These are phyloP conservation scores for Berberis thunbergii DNA, from an alignment of 164 flowering plant genomes.

Conservation along the genomic window DNA sequence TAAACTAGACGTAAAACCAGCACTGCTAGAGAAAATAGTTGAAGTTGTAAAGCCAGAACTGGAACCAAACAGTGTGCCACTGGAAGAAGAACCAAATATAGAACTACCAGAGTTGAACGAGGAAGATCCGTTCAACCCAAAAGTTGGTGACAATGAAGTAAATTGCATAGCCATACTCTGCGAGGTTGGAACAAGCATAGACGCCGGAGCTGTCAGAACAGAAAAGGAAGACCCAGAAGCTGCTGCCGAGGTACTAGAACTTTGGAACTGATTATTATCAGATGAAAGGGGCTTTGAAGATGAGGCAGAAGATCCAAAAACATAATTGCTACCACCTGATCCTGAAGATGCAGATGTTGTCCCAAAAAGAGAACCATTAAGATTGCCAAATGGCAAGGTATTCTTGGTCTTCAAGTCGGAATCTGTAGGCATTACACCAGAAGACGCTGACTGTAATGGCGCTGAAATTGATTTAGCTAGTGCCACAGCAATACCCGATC, in stretches of 20 bases:
- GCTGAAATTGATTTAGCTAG: constrained; percentile 13
- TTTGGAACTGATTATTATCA: constrained; percentile 23
- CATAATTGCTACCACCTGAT: constrained; percentile 13
- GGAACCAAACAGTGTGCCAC: constrained; percentile 29
- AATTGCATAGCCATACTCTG: constrained; percentile 35
- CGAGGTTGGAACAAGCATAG: constrained; percentile 20
- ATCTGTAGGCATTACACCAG: constrained; percentile 17
- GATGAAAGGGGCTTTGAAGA: constrained; percentile 16
- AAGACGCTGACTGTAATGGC: constrained; percentile 18
- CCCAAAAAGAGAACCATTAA: constrained; percentile 17
- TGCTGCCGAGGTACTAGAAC: constrained; percentile 18
- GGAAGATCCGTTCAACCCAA: constrained; percentile 30
- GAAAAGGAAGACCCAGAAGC: constrained; percentile 21
- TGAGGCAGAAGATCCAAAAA: constrained; percentile 37
- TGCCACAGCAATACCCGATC: constrained; percentile 14
- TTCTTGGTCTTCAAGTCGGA: constrained; percentile 22
- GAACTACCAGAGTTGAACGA: constrained; percentile 30
- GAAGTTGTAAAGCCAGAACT: constrained; percentile 18
- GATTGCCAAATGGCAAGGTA: constrained; percentile 21
- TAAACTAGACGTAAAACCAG: constrained; percentile 3
- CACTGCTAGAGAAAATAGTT: constrained; percentile 13
- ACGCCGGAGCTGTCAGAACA: constrained; percentile 22
- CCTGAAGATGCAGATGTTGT: constrained; percentile 18
- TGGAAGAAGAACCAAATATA: constrained; percentile 27
- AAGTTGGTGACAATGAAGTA: constrained; percentile 35